Conservation (phyloP, 768 basidiomycete species). For the Jaapia argillacea region DNA sequence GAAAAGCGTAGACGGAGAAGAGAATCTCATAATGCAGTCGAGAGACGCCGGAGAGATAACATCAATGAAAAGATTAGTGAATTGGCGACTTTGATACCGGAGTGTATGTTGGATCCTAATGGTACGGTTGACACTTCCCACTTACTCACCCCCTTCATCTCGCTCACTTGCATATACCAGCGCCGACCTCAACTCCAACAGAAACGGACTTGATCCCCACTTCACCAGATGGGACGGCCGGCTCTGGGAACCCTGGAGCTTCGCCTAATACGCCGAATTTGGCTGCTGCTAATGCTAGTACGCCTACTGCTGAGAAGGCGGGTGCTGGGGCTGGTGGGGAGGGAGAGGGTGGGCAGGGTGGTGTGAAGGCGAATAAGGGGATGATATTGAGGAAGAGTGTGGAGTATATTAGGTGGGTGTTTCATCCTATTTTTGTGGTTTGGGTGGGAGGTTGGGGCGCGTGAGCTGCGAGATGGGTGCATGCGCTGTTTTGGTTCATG, state of each 20-base stretch:
- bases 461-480: no score
- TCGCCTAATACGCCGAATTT: conserved; percentile 18
- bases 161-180: not conserved
- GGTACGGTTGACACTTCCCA: conserved; percentile 17
- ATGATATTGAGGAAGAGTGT: conserved; percentile 75
- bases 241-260: conserved; percentile 1
- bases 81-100: conserved; percentile 81
- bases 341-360: conserved; percentile 29
- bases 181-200: not conserved
- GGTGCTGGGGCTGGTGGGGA: conserved; percentile 13
- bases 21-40: conserved; percentile 90
- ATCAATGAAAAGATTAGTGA: conserved; percentile 95
- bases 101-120: conserved; percentile 64
- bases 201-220: not conserved
- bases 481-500: no score
- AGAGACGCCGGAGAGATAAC: conserved; percentile 78
- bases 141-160: not conserved
- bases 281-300: conserved; percentile 11
- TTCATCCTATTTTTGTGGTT: not conserved
- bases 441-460: not conserved
- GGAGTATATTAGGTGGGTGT: conserved; percentile 32
- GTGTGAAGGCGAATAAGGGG: conserved; percentile 89
- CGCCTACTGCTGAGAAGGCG: conserved; percentile 5
- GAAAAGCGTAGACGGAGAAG: conserved; percentile 77
- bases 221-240: not conserved